Conservation (phyloP, 1,284 basidiomycete genomes). For the Heliocybe sulcata region DNA sequence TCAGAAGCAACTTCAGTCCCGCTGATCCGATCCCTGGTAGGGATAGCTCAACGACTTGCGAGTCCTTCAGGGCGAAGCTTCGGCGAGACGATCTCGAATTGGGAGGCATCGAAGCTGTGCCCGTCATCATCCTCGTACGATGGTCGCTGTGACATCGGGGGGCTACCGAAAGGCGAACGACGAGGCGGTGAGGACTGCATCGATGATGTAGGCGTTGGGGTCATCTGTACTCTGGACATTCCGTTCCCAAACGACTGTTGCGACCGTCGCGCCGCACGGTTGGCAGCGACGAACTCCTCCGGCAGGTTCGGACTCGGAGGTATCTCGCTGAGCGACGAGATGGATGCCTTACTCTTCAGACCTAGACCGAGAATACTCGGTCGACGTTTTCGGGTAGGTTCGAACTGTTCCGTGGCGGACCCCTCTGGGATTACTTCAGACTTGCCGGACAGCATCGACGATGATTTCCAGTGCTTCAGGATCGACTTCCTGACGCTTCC, state of each 20-base stretch:
- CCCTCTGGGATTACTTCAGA: neutral
- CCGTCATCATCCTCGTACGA: slow-evolving; percentile 1
- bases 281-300: slow-evolving; percentile 22
- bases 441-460: slow-evolving; percentile 7
- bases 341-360: slow-evolving; percentile 11
- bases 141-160: neutral
- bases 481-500: slow-evolving; percentile 57
- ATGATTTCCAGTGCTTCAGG: slow-evolving; percentile 52
- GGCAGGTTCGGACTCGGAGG: slow-evolving; percentile 36
- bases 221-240: slow-evolving; percentile 14
- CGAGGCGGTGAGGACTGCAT: slow-evolving; percentile 12
- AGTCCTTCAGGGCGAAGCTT: slow-evolving; percentile 15
- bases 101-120: slow-evolving; percentile 16
- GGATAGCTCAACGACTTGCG: slow-evolving; percentile 28
- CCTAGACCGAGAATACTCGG: slow-evolving; percentile 27
- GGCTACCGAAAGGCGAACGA: slow-evolving; percentile 4
- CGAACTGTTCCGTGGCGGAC: slow-evolving; percentile 8
- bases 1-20: slow-evolving; percentile 2
- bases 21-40: slow-evolving; percentile 30
- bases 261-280: slow-evolving; percentile 25
- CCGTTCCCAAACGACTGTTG: slow-evolving; percentile 14
- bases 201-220: slow-evolving; percentile 16
- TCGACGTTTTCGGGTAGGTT: slow-evolving; percentile 20
- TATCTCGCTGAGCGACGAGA: slow-evolving; percentile 22
- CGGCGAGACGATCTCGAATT: slow-evolving; percentile 19